phyloP scores from a whole-genome alignment of 441 rosid species.

The Mallotus repandus region DNA sequence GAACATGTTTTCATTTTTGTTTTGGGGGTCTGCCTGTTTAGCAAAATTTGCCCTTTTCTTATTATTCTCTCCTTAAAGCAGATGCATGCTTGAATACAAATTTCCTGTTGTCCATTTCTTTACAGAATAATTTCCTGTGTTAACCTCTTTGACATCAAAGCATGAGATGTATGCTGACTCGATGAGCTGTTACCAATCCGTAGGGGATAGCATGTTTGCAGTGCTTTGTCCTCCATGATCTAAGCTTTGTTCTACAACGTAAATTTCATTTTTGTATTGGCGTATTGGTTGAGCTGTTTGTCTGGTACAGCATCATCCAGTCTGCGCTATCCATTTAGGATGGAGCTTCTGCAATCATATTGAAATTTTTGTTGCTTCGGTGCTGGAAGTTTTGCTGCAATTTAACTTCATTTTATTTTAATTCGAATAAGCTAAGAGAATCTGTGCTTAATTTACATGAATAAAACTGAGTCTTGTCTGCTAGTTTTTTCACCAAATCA shows the following conservation, averaged over 20 bases:
- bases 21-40: slow-evolving; percentile 14
- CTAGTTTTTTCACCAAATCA: too few relatives aligned
- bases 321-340: too few relatives aligned
- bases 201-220: background rate
- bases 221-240: background rate
- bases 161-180: background rate
- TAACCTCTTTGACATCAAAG: slow-evolving; percentile 5
- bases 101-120: slow-evolving; percentile 14
- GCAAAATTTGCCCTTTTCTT: slow-evolving; percentile 18
- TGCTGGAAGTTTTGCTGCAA: background rate
- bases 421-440: too few relatives aligned
- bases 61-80: slow-evolving; percentile 25
- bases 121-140: slow-evolving; percentile 19
- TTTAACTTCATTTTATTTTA: too few relatives aligned
- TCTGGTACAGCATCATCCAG: too few relatives aligned
- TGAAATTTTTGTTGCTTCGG: background rate
- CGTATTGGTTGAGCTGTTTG: too few relatives aligned
- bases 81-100: slow-evolving; percentile 29
- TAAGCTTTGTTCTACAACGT: too few relatives aligned
- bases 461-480: too few relatives aligned
- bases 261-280: too few relatives aligned
- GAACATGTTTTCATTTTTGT: slow-evolving; percentile 17
- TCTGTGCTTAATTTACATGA: too few relatives aligned
- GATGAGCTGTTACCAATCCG: background rate
- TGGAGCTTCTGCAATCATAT: background rate